Conservation (phyloP, 2,329 filamentous ascomycete genomes). For the Plenodomus biglobosus region DNA sequence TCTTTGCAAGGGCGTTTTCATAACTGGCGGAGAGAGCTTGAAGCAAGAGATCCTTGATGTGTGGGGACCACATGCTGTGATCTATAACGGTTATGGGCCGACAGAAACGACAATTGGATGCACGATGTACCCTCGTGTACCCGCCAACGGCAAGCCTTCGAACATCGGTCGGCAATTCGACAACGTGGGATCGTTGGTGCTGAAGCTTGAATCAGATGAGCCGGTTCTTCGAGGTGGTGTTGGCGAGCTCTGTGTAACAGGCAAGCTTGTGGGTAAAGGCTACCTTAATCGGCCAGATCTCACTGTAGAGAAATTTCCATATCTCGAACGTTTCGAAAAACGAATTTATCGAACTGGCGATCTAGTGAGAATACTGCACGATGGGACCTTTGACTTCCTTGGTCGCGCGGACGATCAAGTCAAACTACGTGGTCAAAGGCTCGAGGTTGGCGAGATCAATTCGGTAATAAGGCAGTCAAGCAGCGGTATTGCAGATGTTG, state of each 20-base stretch:
- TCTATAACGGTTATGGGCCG: slow-evolving; percentile 89
- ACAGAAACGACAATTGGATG: slow-evolving; percentile 93
- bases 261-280: slow-evolving; percentile 82
- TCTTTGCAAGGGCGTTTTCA: slow-evolving; percentile 81
- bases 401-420: slow-evolving; percentile 89
- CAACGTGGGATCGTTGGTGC: slow-evolving; percentile 82
- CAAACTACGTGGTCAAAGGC: slow-evolving; percentile 83
- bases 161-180: slow-evolving; percentile 87
- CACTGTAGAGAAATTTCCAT: slow-evolving; percentile 74
- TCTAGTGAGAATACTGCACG: slow-evolving; percentile 76
- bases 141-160: slow-evolving; percentile 73
- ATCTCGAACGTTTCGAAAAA: slow-evolving; percentile 51
- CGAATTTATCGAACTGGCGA: slow-evolving; percentile 84
- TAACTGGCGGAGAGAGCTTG: slow-evolving; percentile 85
- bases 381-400: slow-evolving; percentile 83
- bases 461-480: slow-evolving; percentile 70
- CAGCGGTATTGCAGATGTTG: slow-evolving; percentile 64
- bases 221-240: slow-evolving; percentile 77
- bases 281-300: slow-evolving; percentile 82
- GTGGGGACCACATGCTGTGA: slow-evolving; percentile 78
- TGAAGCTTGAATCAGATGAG: slow-evolving; percentile 66
- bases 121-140: slow-evolving; percentile 84
- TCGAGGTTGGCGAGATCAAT: slow-evolving; percentile 92
- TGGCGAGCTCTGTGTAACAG: slow-evolving; percentile 86
- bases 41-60: slow-evolving; percentile 85